These are phyloP conservation scores for Guadua angustifolia DNA, from an alignment of 176 grass and related monocot genomes.

Conservation along the genomic window DNA sequence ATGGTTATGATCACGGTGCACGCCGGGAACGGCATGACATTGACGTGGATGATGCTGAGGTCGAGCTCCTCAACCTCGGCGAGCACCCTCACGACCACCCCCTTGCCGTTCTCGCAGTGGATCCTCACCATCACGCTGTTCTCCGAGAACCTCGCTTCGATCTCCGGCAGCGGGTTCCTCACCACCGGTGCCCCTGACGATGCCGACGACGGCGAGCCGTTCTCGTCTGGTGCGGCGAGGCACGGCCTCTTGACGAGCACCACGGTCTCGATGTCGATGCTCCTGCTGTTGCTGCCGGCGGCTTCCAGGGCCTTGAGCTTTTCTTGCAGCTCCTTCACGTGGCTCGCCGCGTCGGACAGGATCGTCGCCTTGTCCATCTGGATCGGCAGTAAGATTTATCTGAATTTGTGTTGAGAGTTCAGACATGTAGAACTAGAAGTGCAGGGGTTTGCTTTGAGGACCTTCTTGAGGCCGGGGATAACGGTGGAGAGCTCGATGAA, in stretches of 20 bases:
- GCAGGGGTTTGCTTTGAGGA: background rate
- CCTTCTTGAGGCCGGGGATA: slow-evolving; percentile 82
- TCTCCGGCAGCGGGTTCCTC: slow-evolving; percentile 46
- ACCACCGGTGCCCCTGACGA: background rate
- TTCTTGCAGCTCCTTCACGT: slow-evolving; percentile 65
- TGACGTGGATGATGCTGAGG: slow-evolving; percentile 55
- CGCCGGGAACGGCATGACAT: slow-evolving; percentile 57
- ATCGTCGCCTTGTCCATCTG: slow-evolving; percentile 85
- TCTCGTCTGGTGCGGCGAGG: slow-evolving; percentile 28
- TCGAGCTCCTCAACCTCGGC: slow-evolving; percentile 60
- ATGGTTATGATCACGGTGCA: slow-evolving; percentile 63
- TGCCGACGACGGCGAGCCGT: background rate
- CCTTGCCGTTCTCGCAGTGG: slow-evolving; percentile 51
- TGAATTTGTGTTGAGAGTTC: background rate
- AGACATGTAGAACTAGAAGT: background rate
- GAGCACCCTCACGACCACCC: slow-evolving; percentile 59
- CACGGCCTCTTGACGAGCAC: slow-evolving; percentile 54
- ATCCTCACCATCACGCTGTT: slow-evolving; percentile 63
- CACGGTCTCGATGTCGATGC: slow-evolving; percentile 34
- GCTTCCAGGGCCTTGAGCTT: slow-evolving; percentile 60
- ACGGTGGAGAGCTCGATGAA: slow-evolving; percentile 75
- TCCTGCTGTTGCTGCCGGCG: slow-evolving; percentile 29
- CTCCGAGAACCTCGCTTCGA: slow-evolving; percentile 54
- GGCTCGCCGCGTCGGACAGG: slow-evolving; percentile 55
- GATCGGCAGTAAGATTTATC: background rate